Percentiles rank a stretch among this genome's conserved stretches.
These are phyloP conservation scores for Fusarium neocosmosporiellum DNA, from an alignment of 2,329 filamentous ascomycete genomes.

Conservation along the genomic window DNA sequence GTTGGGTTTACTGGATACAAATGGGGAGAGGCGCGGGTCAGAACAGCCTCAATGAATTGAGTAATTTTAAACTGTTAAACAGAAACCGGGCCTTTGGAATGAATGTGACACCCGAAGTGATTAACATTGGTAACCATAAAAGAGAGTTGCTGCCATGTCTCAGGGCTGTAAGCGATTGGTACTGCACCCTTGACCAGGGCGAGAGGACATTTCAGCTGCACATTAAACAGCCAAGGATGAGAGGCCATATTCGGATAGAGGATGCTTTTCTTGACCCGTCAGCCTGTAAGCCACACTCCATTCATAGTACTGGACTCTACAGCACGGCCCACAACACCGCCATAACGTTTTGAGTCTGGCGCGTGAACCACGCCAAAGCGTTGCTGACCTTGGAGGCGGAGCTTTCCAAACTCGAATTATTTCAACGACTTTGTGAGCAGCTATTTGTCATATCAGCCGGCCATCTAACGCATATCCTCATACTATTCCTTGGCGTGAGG, in stretches of 20 bases:
- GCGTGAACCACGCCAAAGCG: not conserved
- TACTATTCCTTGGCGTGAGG: not conserved
- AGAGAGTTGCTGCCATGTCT: not conserved
- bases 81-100: not conserved
- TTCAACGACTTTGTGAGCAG: not conserved
- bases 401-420: not conserved
- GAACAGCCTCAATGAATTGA: slow-evolving; percentile 15
- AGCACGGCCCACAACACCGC: not conserved
- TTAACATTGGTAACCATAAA: not conserved
- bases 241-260: not conserved
- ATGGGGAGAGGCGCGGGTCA: slow-evolving; percentile 4
- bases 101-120: not conserved
- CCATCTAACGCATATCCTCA: not conserved
- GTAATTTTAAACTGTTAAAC: slow-evolving; percentile 6
- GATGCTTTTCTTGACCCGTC: not conserved
- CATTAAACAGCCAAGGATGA: not conserved
- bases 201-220: not conserved
- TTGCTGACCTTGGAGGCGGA: not conserved
- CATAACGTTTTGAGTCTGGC: not conserved
- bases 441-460: not conserved
- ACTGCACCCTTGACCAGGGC: not conserved
- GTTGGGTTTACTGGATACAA: not conserved
- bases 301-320: not conserved
- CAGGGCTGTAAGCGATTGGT: not conserved
- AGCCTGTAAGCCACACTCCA: not conserved